phyloP scores from a whole-genome alignment of 2,329 filamentous ascomycete genomes.

The Colletotrichum sublineola region DNA sequence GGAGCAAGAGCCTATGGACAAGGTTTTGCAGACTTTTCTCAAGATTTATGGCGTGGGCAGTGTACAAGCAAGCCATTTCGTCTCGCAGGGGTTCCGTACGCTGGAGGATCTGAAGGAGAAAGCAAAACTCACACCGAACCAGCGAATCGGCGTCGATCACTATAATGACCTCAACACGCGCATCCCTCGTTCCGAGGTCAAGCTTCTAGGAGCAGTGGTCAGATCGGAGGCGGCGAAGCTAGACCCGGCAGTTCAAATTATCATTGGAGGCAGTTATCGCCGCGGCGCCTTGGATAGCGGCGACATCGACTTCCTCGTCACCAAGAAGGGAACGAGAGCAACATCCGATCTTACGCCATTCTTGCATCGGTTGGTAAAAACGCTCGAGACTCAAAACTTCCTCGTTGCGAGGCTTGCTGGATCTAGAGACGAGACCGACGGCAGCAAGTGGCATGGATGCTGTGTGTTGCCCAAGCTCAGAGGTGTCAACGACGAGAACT shows the following conservation, averaged over 20 bases:
- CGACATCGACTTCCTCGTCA: slow-evolving; percentile 90
- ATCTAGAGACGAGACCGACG: slow-evolving; percentile 59
- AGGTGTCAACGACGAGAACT: slow-evolving; percentile 51
- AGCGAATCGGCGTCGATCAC: slow-evolving; percentile 82
- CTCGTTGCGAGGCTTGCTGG: slow-evolving; percentile 78
- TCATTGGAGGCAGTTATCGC: slow-evolving; percentile 87
- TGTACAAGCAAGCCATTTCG: slow-evolving; percentile 79
- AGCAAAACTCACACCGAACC: slow-evolving; percentile 75
- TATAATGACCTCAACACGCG: slow-evolving; percentile 83
- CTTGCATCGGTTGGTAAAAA: slow-evolving; percentile 72
- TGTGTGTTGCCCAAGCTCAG: slow-evolving; percentile 72
- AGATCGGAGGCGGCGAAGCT: slow-evolving; percentile 68
- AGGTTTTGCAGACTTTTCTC: slow-evolving; percentile 76
- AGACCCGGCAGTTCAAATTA: slow-evolving; percentile 75
- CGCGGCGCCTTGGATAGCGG: slow-evolving; percentile 80
- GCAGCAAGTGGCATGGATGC: slow-evolving; percentile 91
- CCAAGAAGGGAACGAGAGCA: slow-evolving; percentile 69
- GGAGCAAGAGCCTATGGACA: slow-evolving; percentile 74
- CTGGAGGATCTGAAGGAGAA: slow-evolving; percentile 76
- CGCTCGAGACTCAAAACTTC: slow-evolving; percentile 73
- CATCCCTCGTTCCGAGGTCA: slow-evolving; percentile 84
- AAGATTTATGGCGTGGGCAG: slow-evolving; percentile 84
- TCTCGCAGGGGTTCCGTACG: slow-evolving; percentile 79
- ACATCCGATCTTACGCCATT: slow-evolving; percentile 71
- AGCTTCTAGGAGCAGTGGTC: slow-evolving; percentile 76